Evolutionary conservation across 164 flowering plant genomes (phyloP).

Genomic region (Berberis thunbergii): DNA sequence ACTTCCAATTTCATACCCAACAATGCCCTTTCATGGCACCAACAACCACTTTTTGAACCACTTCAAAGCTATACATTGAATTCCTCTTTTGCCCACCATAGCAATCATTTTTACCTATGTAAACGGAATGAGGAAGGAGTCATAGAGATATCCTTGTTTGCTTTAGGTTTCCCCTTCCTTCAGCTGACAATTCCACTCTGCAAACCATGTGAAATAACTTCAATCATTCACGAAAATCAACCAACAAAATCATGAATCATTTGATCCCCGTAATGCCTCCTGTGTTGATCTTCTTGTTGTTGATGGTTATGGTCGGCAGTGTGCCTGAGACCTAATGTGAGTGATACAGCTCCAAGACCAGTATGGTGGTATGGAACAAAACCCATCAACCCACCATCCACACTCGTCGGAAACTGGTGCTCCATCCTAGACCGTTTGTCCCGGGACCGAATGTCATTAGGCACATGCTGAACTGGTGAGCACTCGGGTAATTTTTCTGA

Average conservation of each 20-base stretch:
- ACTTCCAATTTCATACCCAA: too few relatives aligned
- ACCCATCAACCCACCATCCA: constrained; percentile 37
- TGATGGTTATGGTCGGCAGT: constrained; percentile 21
- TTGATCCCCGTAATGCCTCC: constrained; percentile 45
- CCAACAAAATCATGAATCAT: constrained; percentile 54
- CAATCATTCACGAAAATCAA: constrained; percentile 4
- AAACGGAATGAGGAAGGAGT: too few relatives aligned
- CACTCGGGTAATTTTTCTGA: constrained; percentile 17
- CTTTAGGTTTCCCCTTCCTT: too few relatives aligned
- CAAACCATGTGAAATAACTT: too few relatives aligned
- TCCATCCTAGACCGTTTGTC: constrained; percentile 48
- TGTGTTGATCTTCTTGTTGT: constrained; percentile 26
- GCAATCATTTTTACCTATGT: too few relatives aligned
- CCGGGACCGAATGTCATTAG: constrained; percentile 26
- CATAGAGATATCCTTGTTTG: too few relatives aligned
- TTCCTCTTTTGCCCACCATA: too few relatives aligned
- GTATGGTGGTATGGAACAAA: constrained; percentile 38
- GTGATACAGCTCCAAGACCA: constrained; percentile 56
- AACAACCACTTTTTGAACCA: too few relatives aligned
- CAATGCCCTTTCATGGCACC: too few relatives aligned
- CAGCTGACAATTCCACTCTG: too few relatives aligned
- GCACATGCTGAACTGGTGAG: constrained; percentile 7
- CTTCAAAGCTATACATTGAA: too few relatives aligned
- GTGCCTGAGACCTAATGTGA: constrained; percentile 72
- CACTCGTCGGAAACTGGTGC: constrained; percentile 11